Conservation (phyloP, 148 eudicot genomes). For the Hydrangea macrophylla region DNA sequence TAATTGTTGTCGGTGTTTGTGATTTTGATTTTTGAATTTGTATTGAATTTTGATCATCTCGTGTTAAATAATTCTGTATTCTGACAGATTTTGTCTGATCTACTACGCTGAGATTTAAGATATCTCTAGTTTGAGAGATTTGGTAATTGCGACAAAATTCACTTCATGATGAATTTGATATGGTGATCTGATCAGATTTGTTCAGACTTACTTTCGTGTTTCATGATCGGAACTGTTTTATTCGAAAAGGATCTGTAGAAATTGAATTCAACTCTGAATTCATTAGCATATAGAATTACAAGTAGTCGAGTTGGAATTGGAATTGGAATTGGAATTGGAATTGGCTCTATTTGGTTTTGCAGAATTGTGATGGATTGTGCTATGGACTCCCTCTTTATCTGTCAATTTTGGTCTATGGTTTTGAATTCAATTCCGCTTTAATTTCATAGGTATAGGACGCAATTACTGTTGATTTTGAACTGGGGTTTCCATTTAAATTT, state of each 20-base stretch:
- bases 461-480: not conserved
- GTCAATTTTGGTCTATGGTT: too few species aligned
- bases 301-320: not conserved
- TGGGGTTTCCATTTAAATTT: not conserved
- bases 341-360: not conserved
- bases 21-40: not conserved
- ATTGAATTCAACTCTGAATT: not conserved
- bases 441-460: not conserved
- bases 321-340: not conserved
- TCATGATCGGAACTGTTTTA: slow-evolving; percentile 11
- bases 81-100: slow-evolving; percentile 11
- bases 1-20: too few species aligned
- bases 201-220: not conserved
- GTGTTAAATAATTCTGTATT: not conserved
- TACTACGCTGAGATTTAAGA: slow-evolving; percentile 15
- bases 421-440: not conserved
- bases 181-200: slow-evolving; percentile 36
- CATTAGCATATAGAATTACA: not conserved
- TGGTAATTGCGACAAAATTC: slow-evolving; percentile 8
- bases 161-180: slow-evolving; percentile 25
- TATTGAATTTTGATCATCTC: not conserved
- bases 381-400: too few species aligned
- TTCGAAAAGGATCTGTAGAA: not conserved
- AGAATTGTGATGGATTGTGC: not conserved
- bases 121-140: not conserved